Base-by-base conservation (phyloP, 371 early-diverging fungal species). In the Lichtheimia ramosa region DNA sequence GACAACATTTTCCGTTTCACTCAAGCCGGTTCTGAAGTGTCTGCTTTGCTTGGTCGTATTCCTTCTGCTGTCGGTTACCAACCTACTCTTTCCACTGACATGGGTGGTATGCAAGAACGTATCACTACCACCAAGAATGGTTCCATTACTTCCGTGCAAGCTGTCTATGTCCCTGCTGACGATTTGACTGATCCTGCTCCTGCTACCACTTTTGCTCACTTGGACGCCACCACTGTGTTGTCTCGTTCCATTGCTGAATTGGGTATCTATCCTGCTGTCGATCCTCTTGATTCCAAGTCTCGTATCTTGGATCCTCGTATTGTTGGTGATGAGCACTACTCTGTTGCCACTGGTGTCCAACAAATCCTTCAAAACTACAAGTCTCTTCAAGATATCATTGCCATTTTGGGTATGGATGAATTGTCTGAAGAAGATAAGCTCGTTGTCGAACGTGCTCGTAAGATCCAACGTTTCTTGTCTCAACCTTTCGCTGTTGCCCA, bases 111-210 rank as follows among this genome's bases (percentile, higher is more conserved):
- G 96, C 96, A 97, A 85, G 98, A 97, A 81, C 92, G 98, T 88
- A 97, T 97, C 81, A 97, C 98, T 75, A 96, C 98, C 81, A 97
- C 98, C 86, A 97, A 97, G 90, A 96, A 97, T 89, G 98, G 98
- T 73, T 97, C 97, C 69, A 97, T 97, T 73, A 97, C 97, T 60
- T 96, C 96, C 63, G 98, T 97, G 69, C 92, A 91, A 86, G 98
- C 98, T 69, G 92, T 97, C 82, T 97, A 96, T 82, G 96, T 97
- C 75, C 98, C 98, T 58, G 98, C 98, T 83, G 98, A 97, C 80
- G 98, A 97, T 88, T 93, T 97, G 92, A 97, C 98, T 57, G 98
- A 97, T 88, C 98, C 98, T 65, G 98, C 98, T 62, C 98, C 98
- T 61, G 96, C 96, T 81, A 98, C 98, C 74, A 96, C 98, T 64